Conservation (phyloP, 257 asterid species). For the Ligustrum vulgare region DNA sequence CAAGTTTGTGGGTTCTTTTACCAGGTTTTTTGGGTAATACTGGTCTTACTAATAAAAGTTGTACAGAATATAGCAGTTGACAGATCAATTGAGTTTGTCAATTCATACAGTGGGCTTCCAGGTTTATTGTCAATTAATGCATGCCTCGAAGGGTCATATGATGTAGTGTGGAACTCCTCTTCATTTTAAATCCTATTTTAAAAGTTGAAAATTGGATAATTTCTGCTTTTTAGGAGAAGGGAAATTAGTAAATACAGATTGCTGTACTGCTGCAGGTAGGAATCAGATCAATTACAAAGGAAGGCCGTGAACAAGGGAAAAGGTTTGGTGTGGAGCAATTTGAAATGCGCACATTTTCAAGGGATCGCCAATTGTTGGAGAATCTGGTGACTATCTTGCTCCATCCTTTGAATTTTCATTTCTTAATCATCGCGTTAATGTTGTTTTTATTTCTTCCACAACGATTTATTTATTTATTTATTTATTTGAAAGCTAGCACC, state of each 20-base stretch:
- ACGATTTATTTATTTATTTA: background rate
- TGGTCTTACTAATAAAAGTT: background rate
- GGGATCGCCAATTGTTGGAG: slow-evolving; percentile 68
- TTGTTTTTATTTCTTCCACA: background rate
- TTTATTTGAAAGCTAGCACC: too few species aligned
- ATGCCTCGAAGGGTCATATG: background rate
- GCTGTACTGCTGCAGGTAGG: slow-evolving; percentile 69
- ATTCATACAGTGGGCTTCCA: background rate
- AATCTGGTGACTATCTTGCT: slow-evolving; percentile 63
- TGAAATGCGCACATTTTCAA: slow-evolving; percentile 93
- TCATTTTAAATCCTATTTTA: background rate
- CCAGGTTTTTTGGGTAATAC: background rate
- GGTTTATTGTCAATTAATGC: background rate
- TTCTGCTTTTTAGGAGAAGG: background rate
- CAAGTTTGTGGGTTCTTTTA: background rate
- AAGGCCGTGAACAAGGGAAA: slow-evolving; percentile 98
- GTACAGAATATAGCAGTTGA: background rate
- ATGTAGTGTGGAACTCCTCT: background rate
- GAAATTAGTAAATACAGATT: slow-evolving; percentile 4
- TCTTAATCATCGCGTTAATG: background rate
- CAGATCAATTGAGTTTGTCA: background rate
- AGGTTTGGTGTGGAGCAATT: slow-evolving; percentile 96
- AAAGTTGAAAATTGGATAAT: slow-evolving; percentile 7
- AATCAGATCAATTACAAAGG: slow-evolving; percentile 84
- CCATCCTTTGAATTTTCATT: background rate